Percentiles rank a stretch among this genome's conserved stretches.
Evolutionary conservation across 106 monocot species (phyloP).

Genomic region (Hemerocallis citrina): DNA sequence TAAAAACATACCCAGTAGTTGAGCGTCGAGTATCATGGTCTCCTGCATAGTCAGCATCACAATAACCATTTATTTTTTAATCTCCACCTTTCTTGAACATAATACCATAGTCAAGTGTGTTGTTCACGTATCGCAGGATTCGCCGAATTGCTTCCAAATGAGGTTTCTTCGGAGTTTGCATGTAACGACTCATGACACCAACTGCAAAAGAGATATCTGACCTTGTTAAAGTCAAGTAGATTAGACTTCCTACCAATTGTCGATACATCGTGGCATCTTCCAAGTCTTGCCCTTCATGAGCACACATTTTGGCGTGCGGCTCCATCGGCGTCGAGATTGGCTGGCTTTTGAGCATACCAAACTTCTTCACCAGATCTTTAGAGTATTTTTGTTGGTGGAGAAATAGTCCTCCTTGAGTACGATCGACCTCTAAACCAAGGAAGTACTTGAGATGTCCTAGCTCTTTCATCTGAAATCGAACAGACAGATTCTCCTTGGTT

Average conservation of each 20-base stretch:
- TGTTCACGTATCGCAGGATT: constrained; percentile 10
- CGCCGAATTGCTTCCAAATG: constrained; percentile 7
- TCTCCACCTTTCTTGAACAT: constrained; percentile 6
- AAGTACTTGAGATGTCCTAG: constrained; percentile 24
- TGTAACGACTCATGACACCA: constrained; percentile 12
- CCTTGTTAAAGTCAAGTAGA: constrained; percentile 19
- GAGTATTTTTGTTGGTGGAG: constrained; percentile 23
- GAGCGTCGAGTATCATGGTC: not conserved
- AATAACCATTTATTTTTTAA: constrained; percentile 10
- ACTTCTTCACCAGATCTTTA: constrained; percentile 17
- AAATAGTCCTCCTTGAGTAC: constrained; percentile 14
- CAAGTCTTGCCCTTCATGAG: constrained; percentile 16
- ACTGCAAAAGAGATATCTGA: constrained; percentile 8
- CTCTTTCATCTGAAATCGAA: constrained; percentile 11
- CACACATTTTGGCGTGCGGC: constrained; percentile 8
- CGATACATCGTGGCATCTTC: constrained; percentile 18
- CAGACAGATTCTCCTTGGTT: not conserved
- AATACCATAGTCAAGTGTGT: not conserved
- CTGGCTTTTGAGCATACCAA: constrained; percentile 14
- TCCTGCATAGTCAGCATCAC: constrained; percentile 4
- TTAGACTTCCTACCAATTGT: constrained; percentile 21
- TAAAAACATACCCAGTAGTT: not conserved
- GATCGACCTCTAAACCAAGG: constrained; percentile 13
- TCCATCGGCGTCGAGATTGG: constrained; percentile 15
- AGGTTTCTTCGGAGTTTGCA: constrained; percentile 15